A percentile compares a stretch with the other conserved stretches of the same genome.
phyloP scores from a whole-genome alignment of 2,329 filamentous ascomycete species.

The Exophiala spinifera region DNA sequence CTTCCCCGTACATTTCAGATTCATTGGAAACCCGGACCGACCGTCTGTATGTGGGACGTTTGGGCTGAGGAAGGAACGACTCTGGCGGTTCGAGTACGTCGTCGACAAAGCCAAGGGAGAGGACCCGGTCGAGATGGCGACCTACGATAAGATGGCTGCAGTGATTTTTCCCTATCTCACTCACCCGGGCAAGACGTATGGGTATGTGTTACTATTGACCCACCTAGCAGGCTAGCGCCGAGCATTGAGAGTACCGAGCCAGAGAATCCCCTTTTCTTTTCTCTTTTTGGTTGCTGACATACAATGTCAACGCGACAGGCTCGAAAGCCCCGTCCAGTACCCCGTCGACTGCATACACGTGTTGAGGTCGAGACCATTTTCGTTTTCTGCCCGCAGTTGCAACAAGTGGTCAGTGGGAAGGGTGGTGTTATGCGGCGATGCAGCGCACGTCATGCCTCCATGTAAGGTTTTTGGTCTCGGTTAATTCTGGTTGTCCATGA shows the following conservation, averaged over 20 bases:
- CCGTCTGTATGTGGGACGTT: constrained; percentile 48
- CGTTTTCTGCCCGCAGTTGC: constrained; percentile 46
- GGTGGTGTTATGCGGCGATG: constrained; percentile 48
- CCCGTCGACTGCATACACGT: constrained; percentile 48
- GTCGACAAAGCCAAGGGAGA: constrained; percentile 31
- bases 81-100: constrained; percentile 46
- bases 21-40: constrained; percentile 43
- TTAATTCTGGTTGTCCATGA: not conserved
- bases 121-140: constrained; percentile 35
- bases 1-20: constrained; percentile 46
- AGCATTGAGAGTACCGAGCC: no score
- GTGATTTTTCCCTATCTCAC: constrained; percentile 35
- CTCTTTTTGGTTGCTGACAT: no score
- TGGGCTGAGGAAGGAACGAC: constrained; percentile 39
- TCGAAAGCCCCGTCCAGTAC: constrained; percentile 32
- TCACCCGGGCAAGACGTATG: constrained; percentile 26
- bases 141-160: constrained; percentile 28
- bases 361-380: constrained; percentile 46
- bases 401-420: constrained; percentile 47
- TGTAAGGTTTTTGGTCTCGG: constrained; percentile 31
- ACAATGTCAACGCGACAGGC: not conserved
- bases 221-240: not conserved
- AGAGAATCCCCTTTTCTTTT: no score
- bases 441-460: constrained; percentile 54
- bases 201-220: not conserved